A percentile compares a stretch with the other conserved stretches of the same genome.
These are phyloP conservation scores for Saposhnikovia divaricata DNA, from an alignment of 129 eudicot species.

Conservation along the genomic window DNA sequence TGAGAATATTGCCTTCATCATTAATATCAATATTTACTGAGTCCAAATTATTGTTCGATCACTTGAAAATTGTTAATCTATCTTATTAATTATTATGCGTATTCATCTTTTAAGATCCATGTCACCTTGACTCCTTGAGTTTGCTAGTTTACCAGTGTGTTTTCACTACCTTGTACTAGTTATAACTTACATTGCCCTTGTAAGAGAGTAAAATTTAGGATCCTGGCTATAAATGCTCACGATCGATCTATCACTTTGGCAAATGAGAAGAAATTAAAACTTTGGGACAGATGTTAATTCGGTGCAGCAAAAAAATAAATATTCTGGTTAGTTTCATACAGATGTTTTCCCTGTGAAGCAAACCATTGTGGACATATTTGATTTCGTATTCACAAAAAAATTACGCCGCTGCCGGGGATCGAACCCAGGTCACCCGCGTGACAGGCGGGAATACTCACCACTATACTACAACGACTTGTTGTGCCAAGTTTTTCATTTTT, in stretches of 20 bases:
- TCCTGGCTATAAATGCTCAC: no score
- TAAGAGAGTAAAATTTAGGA: no score
- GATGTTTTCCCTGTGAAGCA: no score
- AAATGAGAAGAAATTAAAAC: no score
- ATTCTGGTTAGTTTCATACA: no score
- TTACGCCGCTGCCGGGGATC: constrained; percentile 95
- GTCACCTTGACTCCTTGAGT: background rate
- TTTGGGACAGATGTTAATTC: background rate
- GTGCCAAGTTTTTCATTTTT: background rate
- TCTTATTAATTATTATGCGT: background rate
- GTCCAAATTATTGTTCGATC: background rate
- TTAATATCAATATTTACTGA: background rate
- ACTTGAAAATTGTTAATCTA: no score
- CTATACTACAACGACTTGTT: constrained; percentile 74
- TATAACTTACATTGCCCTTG: background rate
- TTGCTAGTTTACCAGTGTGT: background rate
- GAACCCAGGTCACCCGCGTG: constrained; percentile 99
- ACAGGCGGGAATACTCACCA: constrained; percentile 89
- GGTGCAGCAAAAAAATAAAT: no score
- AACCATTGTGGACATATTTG: no score
- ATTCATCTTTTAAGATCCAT: background rate
- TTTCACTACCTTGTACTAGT: background rate
- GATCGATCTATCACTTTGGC: no score
- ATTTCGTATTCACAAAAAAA: background rate
- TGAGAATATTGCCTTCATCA: background rate